These are phyloP conservation scores for Alternaria sp. DNA, from an alignment of 2,329 filamentous ascomycete genomes.

Conservation along the genomic window DNA sequence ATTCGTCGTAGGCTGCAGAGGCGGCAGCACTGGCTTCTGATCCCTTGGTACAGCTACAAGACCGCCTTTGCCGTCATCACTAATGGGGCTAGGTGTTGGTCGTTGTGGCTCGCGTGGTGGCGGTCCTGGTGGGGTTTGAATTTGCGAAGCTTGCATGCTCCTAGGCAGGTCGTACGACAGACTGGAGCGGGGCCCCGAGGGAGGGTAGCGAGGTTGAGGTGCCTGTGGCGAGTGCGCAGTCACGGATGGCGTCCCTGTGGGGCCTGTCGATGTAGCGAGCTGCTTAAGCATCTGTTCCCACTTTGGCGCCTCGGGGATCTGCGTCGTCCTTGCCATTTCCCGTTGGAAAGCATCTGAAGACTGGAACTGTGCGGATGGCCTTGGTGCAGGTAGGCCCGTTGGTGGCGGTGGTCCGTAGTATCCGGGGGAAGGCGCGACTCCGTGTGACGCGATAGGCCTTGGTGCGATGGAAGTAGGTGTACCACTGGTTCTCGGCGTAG, in stretches of 20 bases:
- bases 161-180: conserved; percentile 21
- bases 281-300: conserved; percentile 47
- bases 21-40: conserved; percentile 6
- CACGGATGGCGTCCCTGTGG: conserved; percentile 10
- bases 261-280: conserved; percentile 29
- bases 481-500: conserved; percentile 7
- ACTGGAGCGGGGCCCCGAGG: conserved; percentile 18
- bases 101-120: conserved; percentile 29
- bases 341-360: conserved; percentile 54
- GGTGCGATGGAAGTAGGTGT: conserved; percentile 21
- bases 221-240: conserved; percentile 14
- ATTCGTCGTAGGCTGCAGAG: conserved; percentile 10
- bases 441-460: conserved; percentile 15
- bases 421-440: conserved; percentile 12
- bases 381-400: conserved; percentile 22
- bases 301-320: conserved; percentile 30
- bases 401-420: conserved; percentile 15
- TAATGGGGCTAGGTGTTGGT: conserved; percentile 42
- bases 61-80: conserved; percentile 36
- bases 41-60: conserved; percentile 8
- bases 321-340: conserved; percentile 41
- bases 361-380: conserved; percentile 50
- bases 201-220: conserved; percentile 23
- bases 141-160: conserved; percentile 16
- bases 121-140: conserved; percentile 20